These are phyloP conservation scores for Brassica incana DNA, from an alignment of 345 rosid genomes.

Conservation along the genomic window DNA sequence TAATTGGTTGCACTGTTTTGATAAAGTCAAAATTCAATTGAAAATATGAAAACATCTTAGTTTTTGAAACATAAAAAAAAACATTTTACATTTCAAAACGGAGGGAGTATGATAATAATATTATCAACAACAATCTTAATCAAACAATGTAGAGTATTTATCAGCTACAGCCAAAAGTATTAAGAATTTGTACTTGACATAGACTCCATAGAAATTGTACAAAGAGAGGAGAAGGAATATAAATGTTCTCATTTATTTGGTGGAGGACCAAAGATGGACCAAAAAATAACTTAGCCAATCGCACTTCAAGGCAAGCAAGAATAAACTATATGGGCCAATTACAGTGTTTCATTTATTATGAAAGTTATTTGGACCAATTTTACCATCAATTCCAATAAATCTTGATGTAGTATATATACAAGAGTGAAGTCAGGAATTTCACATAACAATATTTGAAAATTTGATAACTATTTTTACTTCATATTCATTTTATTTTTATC, in stretches of 20 bases:
- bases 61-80: too few species aligned
- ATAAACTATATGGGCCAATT: constrained; percentile 9
- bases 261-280: constrained; percentile 41
- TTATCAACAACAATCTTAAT: constrained; percentile 22
- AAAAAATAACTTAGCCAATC: constrained; percentile 28
- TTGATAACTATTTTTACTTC: background rate
- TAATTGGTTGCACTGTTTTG: background rate
- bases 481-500: background rate
- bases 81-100: background rate
- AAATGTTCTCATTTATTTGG: constrained; percentile 39
- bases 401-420: background rate
- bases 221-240: constrained; percentile 28
- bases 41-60: too few species aligned
- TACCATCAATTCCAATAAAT: background rate
- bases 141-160: constrained; percentile 16
- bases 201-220: constrained; percentile 29
- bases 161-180: constrained; percentile 20
- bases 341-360: constrained; percentile 14
- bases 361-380: constrained; percentile 1
- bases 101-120: constrained; percentile 6
- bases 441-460: background rate
- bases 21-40: background rate
- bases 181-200: constrained; percentile 39
- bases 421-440: background rate
- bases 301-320: constrained; percentile 8